Percentiles rank a stretch among this genome's conserved stretches.
Evolutionary conservation across 2,329 filamentous ascomycete species (phyloP).

Genomic region (Penicillium sp.): DNA sequence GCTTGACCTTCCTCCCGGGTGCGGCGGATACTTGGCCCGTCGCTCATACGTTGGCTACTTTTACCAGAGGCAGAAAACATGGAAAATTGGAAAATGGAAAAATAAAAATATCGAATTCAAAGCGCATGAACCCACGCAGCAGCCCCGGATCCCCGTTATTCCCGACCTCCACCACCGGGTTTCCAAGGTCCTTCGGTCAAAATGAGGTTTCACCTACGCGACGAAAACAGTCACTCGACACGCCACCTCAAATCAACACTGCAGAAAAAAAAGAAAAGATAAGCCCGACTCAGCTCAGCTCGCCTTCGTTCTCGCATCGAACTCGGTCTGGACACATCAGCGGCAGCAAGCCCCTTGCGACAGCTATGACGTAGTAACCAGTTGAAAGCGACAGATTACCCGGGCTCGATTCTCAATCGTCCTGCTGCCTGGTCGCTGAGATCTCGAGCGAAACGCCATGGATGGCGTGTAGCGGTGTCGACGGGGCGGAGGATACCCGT

Average conservation of each 20-base stretch:
- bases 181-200: background rate
- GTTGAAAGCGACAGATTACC: background rate
- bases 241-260: background rate
- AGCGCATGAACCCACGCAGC: background rate
- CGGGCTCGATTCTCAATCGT: background rate
- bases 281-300: background rate
- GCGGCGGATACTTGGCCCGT: background rate
- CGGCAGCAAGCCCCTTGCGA: constrained; percentile 7
- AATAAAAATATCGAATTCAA: background rate
- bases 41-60: background rate
- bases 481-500: no score
- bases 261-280: background rate
- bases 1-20: constrained; percentile 3
- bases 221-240: background rate
- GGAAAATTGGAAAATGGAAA: background rate
- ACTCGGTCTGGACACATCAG: background rate
- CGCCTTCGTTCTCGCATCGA: background rate
- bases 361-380: constrained; percentile 17
- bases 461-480: background rate
- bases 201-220: background rate
- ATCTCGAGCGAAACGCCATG: background rate
- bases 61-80: background rate
- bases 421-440: background rate
- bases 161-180: background rate
- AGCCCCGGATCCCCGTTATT: background rate